A percentile compares a stretch with the other conserved stretches of the same genome.
These are phyloP conservation scores for Trichoderma parareesei DNA, from an alignment of 495 filamentous ascomycete genomes.

Conservation along the genomic window DNA sequence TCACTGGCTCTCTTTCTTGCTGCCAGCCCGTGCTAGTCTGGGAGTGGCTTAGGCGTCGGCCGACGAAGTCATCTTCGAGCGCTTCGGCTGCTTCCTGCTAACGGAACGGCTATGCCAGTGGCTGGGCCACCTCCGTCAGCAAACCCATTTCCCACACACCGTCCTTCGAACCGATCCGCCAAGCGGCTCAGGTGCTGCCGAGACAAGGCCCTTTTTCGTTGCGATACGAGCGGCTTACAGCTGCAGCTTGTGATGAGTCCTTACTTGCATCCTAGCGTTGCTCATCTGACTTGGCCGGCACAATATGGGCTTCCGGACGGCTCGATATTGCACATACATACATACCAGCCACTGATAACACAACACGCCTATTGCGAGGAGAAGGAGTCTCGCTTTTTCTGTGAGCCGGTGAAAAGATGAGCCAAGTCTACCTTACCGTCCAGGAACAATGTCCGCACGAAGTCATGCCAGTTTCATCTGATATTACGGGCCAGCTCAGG, in stretches of 20 bases:
- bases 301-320: not conserved
- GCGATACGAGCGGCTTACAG: not conserved
- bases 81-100: not conserved
- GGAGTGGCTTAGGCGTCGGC: slow-evolving; percentile 4
- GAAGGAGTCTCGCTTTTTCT: no score
- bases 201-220: not conserved
- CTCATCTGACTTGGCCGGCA: not conserved
- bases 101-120: slow-evolving; percentile 1
- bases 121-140: slow-evolving; percentile 5
- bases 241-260: not conserved
- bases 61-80: not conserved
- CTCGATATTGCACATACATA: not conserved
- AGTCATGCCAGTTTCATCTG: no score
- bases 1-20: not conserved
- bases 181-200: not conserved
- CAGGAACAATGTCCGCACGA: no score
- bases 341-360: no score
- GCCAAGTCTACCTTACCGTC: no score
- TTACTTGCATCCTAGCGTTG: not conserved
- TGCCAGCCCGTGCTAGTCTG: not conserved
- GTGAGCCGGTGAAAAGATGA: no score
- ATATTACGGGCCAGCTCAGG: not conserved
- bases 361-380: no score
- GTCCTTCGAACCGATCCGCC: not conserved
- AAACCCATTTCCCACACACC: not conserved